These are phyloP conservation scores for Botryotinia narcissicola DNA, from an alignment of 2,329 filamentous ascomycete species.

Conservation along the genomic window DNA sequence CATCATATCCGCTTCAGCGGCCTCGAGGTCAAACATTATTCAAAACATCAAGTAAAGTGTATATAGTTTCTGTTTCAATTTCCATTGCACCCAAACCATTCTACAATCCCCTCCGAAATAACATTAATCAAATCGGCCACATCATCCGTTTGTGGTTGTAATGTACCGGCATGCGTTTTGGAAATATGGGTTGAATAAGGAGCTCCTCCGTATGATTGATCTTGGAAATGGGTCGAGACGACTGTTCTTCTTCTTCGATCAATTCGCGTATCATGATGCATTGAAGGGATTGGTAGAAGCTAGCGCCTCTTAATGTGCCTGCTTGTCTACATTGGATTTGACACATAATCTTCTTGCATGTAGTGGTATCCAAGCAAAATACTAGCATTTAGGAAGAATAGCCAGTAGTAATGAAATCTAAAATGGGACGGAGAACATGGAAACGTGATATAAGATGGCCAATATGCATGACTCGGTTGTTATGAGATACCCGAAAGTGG, in stretches of 20 bases:
- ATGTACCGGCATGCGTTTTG: neutral
- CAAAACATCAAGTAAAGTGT: neutral
- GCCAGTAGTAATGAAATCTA: neutral
- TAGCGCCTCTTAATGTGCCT: neutral
- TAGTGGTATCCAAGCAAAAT: neutral
- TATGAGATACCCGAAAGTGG: neutral
- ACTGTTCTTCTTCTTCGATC: too few species aligned
- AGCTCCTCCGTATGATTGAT: neutral
- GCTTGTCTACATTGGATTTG: neutral
- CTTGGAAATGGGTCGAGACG: neutral
- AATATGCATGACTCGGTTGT: neutral
- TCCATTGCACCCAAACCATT: neutral
- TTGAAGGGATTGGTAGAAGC: neutral
- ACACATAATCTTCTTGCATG: neutral
- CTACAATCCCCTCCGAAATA: neutral
- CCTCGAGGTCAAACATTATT: neutral
- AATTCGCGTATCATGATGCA: neutral
- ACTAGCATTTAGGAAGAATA: neutral
- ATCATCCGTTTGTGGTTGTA: neutral
- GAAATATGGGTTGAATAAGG: neutral
- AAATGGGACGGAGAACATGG: neutral
- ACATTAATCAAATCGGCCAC: neutral
- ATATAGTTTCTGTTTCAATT: neutral
- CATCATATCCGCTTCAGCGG: neutral
- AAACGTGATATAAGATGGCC: neutral